Base-by-base conservation (phyloP, 2,329 filamentous ascomycete genomes). In the Uncinocarpus reesii region DNA sequence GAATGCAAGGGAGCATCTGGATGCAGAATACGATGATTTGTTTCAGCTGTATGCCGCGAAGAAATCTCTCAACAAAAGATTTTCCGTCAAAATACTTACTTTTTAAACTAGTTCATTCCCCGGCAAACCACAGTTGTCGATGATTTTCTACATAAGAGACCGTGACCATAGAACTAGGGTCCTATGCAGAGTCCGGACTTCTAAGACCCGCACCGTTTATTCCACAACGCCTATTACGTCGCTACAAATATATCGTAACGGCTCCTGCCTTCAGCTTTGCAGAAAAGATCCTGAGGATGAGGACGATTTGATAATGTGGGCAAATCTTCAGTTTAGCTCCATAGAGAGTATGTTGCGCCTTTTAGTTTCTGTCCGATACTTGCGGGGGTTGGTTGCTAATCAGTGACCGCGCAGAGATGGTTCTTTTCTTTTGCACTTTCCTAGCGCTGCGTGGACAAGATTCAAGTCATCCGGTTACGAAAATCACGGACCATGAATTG, bases 391-490 rank as follows among this genome's bases (percentile, higher is more conserved):
- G 16, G 11, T 34, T 38, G 23, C 38, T 49, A 24, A 41, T 38
- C 31, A 49, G 28, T 28, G n/a, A n/a, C n/a, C 26, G 26, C 24
- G 10, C 38, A 76, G 73, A 68, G 41, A 73, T 80, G 71, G 73
- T 77, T 2, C 58, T 77, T 1, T 79, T 80, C 60, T 77, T 75
- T 58, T 74, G 70, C 52, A 73, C 73, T 0, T 72, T 78, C 48
- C 60, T 79, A 7, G 76, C 76, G 0, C 71, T 80, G 62, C 78
- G 79, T 52, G 69, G 71, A 7, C 76, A 80, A 55, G 77, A 80
- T 56, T 60, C 62, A 15, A 63, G 61, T 18, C 61, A 58, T 24
- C 68, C 62, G 4, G 62, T 66, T 24, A 42, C 60, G 16, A 59
- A 60, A 2, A 65, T 74, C 11, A 67, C 72, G 38, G 72, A 77